A percentile compares a stretch with the other conserved stretches of the same genome.
Conservation (phyloP, 129 eudicot genomes). For the Pittosporum tobira region DNA sequence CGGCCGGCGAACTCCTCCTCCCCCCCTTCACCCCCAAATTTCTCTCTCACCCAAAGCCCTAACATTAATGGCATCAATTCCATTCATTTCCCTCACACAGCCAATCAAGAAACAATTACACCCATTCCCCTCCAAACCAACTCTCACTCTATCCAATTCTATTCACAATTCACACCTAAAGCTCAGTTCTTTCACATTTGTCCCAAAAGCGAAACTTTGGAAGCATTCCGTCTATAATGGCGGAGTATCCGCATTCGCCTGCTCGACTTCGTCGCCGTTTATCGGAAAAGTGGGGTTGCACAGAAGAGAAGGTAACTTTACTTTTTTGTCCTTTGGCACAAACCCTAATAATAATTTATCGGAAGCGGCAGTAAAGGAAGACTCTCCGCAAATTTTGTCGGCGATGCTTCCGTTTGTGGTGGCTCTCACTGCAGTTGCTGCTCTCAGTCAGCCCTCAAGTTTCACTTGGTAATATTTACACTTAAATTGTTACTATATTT, state of each 20-base stretch:
- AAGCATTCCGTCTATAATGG: slow-evolving; percentile 15
- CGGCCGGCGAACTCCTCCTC: slow-evolving; percentile 25
- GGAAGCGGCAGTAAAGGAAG: slow-evolving; percentile 29
- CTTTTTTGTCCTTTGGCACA: slow-evolving; percentile 55
- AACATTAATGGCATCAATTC: slow-evolving; percentile 45
- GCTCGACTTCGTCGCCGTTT: slow-evolving; percentile 71
- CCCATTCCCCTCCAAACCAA: slow-evolving; percentile 11
- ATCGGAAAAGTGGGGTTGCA: slow-evolving; percentile 85
- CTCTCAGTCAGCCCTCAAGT: slow-evolving; percentile 68
- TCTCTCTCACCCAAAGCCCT: not conserved
- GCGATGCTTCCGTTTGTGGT: slow-evolving; percentile 94
- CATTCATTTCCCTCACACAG: slow-evolving; percentile 26
- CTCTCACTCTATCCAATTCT: not conserved
- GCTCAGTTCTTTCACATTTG: slow-evolving; percentile 8
- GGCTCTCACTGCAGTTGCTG: slow-evolving; percentile 90
- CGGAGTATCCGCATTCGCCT: slow-evolving; percentile 27
- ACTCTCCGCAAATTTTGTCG: slow-evolving; percentile 61
- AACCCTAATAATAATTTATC: slow-evolving; percentile 25
- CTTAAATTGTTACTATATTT: not conserved
- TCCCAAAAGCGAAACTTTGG: slow-evolving; percentile 6
- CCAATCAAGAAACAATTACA: slow-evolving; percentile 16
- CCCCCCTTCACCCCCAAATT: not conserved
- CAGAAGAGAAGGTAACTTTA: slow-evolving; percentile 66
- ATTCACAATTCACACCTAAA: slow-evolving; percentile 8
- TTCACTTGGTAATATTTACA: slow-evolving; percentile 61